These are phyloP conservation scores for Diutina siamensis DNA, from an alignment of 1,139 yeast genomes.

Conservation along the genomic window DNA sequence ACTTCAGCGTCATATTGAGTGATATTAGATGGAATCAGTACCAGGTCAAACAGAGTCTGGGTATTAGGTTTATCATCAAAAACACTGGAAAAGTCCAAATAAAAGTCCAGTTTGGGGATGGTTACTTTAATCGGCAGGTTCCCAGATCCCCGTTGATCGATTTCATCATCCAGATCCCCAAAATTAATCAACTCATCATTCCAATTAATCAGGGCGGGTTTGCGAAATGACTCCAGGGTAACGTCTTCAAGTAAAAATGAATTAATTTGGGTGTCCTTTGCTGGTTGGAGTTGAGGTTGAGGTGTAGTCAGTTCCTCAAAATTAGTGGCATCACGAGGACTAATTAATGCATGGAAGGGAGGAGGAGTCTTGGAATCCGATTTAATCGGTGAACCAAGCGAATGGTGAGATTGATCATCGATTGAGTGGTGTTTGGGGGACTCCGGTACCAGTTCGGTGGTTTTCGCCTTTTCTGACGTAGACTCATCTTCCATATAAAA, in stretches of 20 bases:
- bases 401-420: neutral
- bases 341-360: neutral
- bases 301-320: neutral
- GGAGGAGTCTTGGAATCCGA: neutral
- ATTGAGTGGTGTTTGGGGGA: neutral
- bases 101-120: conserved; percentile 1
- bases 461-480: no score
- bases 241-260: neutral
- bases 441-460: neutral
- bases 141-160: neutral
- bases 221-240: neutral
- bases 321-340: neutral
- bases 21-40: conserved; percentile 2
- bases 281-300: no score
- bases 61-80: neutral
- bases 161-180: conserved; percentile 10
- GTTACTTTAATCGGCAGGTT: neutral
- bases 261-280: no score
- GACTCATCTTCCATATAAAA: conserved; percentile 19
- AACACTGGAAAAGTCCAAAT: conserved; percentile 1
- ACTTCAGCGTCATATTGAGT: conserved; percentile 29
- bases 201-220: conserved; percentile 22
- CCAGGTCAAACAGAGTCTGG: conserved; percentile 1
- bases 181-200: conserved; percentile 28
- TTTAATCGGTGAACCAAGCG: neutral